Base-by-base conservation (phyloP, 2,329 filamentous ascomycete species). In the Ophiostoma montium region DNA sequence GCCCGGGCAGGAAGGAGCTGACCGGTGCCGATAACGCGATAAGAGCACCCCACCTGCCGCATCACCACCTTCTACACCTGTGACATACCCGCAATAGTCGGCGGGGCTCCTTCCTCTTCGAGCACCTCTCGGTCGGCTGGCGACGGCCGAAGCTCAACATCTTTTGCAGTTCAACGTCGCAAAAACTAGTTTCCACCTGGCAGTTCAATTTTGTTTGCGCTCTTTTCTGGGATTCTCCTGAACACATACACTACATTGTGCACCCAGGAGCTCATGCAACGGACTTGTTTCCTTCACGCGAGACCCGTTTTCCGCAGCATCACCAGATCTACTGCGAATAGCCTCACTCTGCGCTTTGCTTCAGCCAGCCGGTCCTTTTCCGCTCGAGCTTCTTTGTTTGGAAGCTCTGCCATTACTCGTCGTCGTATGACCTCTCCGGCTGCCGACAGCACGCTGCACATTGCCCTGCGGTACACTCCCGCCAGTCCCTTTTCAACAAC, bases 41-140 rank as follows among this genome's bases (percentile, higher is more conserved):
- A n/a, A 27, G 5, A 15, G 8, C 27, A 42, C 39, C 39, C 39
- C 39, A 42, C 39, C 39, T 42, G n/a, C 39, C 39, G 39, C 39
- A 42, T 42, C 41, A 30, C 21, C 42, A 44, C 42, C 42, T 44
- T 31, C 42, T 16, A 33, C 16, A 31, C 27, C 27, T 44, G 16
- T 31, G 31, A 21, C 7, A 16, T 19, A 43, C 41, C 11, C 6
- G 23, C 38, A 41, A 43, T 18, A 27, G 15, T 43, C 27, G 7
- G 49, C 41, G 49, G 49, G 49, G 49, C 49, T 45, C 49, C 49
- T 51, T 51, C 49, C 49, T 48, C 27, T 39, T 48, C 39, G 33
- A 51, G 49, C 39, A 33, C 39, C 43, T 27, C 38, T 42, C 15
- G 23, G 21, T 42, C 39, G 23, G 18, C 35, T 35, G 23, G 35